phyloP scores from a whole-genome alignment of 2,329 filamentous ascomycete species.

The Aspergillus ochraceoroseus region DNA sequence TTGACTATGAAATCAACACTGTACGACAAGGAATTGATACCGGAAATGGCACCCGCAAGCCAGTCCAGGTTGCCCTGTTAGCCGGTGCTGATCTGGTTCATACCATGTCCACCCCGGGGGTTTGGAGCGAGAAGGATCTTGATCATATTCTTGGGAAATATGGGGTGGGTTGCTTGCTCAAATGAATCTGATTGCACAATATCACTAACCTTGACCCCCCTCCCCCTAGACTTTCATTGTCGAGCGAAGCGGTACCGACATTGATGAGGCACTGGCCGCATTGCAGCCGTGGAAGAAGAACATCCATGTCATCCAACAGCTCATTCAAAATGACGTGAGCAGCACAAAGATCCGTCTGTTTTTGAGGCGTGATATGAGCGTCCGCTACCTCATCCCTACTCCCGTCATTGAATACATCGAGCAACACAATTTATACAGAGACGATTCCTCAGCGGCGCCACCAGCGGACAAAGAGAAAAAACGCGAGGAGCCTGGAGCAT shows the following conservation, averaged over 20 bases:
- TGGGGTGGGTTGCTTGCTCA: slow-evolving; percentile 49
- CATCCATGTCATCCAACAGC: slow-evolving; percentile 79
- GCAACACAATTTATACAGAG: slow-evolving; percentile 60
- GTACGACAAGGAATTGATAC: slow-evolving; percentile 68
- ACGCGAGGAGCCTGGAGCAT: slow-evolving; percentile 23
- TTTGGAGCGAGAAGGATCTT: slow-evolving; percentile 81
- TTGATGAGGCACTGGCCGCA: slow-evolving; percentile 78
- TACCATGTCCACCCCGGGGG: slow-evolving; percentile 64
- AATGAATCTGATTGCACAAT: no score
- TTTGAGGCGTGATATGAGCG: slow-evolving; percentile 72
- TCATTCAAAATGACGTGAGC: slow-evolving; percentile 81
- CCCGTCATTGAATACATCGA: slow-evolving; percentile 71
- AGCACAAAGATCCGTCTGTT: slow-evolving; percentile 79
- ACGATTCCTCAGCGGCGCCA: slow-evolving; percentile 37
- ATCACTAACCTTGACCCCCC: slow-evolving; percentile 8
- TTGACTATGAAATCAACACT: slow-evolving; percentile 82
- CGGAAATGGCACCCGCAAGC: slow-evolving; percentile 60
- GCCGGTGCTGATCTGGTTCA: slow-evolving; percentile 72
- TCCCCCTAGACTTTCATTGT: slow-evolving; percentile 62
- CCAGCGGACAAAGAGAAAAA: slow-evolving; percentile 36
- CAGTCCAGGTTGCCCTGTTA: slow-evolving; percentile 71
- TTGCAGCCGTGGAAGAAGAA: slow-evolving; percentile 80
- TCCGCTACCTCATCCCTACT: slow-evolving; percentile 69
- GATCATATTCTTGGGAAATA: slow-evolving; percentile 82
- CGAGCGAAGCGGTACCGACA: slow-evolving; percentile 82